Percentiles rank a stretch among this genome's conserved stretches.
These are phyloP conservation scores for Metarhizium robertsii DNA, from an alignment of 2,329 filamentous ascomycete genomes.

Conservation along the genomic window DNA sequence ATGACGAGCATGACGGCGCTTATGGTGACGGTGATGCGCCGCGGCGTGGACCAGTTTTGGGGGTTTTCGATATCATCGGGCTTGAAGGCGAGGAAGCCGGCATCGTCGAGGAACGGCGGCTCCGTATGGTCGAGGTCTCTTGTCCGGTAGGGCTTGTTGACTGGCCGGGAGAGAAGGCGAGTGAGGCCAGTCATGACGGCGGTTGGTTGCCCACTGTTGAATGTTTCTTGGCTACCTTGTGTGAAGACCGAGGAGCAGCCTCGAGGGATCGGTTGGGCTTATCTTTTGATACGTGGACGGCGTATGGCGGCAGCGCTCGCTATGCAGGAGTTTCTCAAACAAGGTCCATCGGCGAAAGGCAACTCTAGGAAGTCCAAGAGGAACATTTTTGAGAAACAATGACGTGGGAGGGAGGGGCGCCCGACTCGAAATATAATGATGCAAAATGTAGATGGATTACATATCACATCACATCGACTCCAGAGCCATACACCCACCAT, in stretches of 20 bases:
- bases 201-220: background rate
- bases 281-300: too few relatives aligned
- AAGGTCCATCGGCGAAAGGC: background rate
- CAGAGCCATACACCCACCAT: too few relatives aligned
- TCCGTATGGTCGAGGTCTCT: conserved; percentile 15
- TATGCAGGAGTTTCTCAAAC: background rate
- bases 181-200: conserved; percentile 5
- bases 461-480: background rate
- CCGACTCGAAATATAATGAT: background rate
- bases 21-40: conserved; percentile 32
- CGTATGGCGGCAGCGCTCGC: background rate
- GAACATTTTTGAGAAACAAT: too few relatives aligned
- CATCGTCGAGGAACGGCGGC: conserved; percentile 34
- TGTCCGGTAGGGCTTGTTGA: conserved; percentile 42
- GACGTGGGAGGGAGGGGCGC: too few relatives aligned
- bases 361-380: too few relatives aligned
- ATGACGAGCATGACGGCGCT: conserved; percentile 37
- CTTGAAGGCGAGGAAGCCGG: conserved; percentile 41
- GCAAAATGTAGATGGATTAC: background rate
- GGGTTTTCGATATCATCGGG: conserved; percentile 42
- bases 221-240: background rate
- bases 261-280: background rate
- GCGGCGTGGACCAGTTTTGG: conserved; percentile 33
- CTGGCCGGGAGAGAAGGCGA: conserved; percentile 38
- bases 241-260: too few relatives aligned